phyloP scores from a whole-genome alignment of 1,139 yeast species.

The Scheffersomyces cryptocercus region DNA sequence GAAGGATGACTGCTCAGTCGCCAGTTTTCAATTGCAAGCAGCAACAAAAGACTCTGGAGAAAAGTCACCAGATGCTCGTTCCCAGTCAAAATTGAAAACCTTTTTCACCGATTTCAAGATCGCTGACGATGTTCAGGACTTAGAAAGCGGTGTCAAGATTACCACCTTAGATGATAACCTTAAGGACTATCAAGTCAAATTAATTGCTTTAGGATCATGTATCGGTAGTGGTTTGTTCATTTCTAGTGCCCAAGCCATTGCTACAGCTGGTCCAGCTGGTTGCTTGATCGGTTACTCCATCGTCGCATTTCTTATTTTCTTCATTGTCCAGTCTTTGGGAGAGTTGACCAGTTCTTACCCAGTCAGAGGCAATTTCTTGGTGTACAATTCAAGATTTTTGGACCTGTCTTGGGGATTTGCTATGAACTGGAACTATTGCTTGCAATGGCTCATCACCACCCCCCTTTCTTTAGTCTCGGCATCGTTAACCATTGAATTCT shows the following conservation, averaged over 20 bases:
- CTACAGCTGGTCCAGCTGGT: slow-evolving; percentile 22
- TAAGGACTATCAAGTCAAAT: slow-evolving; percentile 14
- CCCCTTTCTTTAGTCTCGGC: slow-evolving; percentile 25
- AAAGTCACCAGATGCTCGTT: background rate
- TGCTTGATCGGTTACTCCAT: slow-evolving; percentile 22
- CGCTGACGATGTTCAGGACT: slow-evolving; percentile 1
- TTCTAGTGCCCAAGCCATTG: slow-evolving; percentile 23
- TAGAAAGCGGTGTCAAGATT: slow-evolving; percentile 6
- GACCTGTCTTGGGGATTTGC: slow-evolving; percentile 27
- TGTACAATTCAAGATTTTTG: slow-evolving; percentile 22
- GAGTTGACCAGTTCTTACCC: slow-evolving; percentile 22
- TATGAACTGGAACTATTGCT: slow-evolving; percentile 25
- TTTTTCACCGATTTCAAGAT: slow-evolving; percentile 2
- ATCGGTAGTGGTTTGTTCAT: slow-evolving; percentile 46
- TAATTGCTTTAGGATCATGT: slow-evolving; percentile 45
- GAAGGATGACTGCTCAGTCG: slow-evolving; percentile 2
- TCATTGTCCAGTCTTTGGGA: slow-evolving; percentile 22
- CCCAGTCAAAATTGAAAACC: slow-evolving; percentile 2
- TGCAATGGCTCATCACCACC: slow-evolving; percentile 24
- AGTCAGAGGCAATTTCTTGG: slow-evolving; percentile 22
- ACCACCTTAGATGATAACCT: slow-evolving; percentile 13
- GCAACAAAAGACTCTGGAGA: background rate
- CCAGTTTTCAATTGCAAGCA: slow-evolving; percentile 1
- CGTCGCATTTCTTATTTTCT: slow-evolving; percentile 20
- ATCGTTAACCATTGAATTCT: slow-evolving; percentile 21